Percentiles rank a stretch among this genome's conserved stretches.
These are phyloP conservation scores for Penicillium brasilianum DNA, from an alignment of 2,329 filamentous ascomycete species.

Conservation along the genomic window DNA sequence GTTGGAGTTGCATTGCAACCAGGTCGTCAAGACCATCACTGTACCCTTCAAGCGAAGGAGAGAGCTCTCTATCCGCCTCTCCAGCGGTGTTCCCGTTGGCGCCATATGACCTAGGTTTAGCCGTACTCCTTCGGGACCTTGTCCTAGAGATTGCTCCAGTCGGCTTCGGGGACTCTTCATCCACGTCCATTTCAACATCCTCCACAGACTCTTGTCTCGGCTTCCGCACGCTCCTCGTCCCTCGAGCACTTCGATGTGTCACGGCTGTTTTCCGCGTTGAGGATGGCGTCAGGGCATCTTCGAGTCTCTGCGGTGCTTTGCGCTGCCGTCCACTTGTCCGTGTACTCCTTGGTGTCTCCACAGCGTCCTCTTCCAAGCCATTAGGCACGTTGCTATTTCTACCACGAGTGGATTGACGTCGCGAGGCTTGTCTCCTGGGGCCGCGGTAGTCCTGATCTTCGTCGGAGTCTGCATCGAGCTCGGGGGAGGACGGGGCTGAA, in stretches of 20 bases:
- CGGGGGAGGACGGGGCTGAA: constrained; percentile 23
- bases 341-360: constrained; percentile 29
- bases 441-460: constrained; percentile 24
- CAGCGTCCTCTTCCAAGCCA: constrained; percentile 14
- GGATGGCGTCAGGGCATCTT: constrained; percentile 31
- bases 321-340: constrained; percentile 44
- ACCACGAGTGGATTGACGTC: constrained; percentile 31
- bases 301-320: constrained; percentile 40
- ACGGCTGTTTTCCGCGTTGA: constrained; percentile 29
- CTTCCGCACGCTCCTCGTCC: constrained; percentile 32
- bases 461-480: constrained; percentile 22
- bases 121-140: constrained; percentile 35
- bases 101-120: constrained; percentile 27
- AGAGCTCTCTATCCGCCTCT: constrained; percentile 22
- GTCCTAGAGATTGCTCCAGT: constrained; percentile 32
- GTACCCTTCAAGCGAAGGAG: constrained; percentile 36
- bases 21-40: constrained; percentile 44
- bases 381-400: constrained; percentile 13
- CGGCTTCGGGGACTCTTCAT: constrained; percentile 29
- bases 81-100: constrained; percentile 12
- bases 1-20: constrained; percentile 44
- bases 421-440: constrained; percentile 28
- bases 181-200: constrained; percentile 31
- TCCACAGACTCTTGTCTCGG: constrained; percentile 24
- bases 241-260: constrained; percentile 29